Evolutionary conservation across 768 basidiomycete genomes (phyloP), one percentile per base, ranked within the genome.

Genomic region (Tremella fuciformis): DNA sequence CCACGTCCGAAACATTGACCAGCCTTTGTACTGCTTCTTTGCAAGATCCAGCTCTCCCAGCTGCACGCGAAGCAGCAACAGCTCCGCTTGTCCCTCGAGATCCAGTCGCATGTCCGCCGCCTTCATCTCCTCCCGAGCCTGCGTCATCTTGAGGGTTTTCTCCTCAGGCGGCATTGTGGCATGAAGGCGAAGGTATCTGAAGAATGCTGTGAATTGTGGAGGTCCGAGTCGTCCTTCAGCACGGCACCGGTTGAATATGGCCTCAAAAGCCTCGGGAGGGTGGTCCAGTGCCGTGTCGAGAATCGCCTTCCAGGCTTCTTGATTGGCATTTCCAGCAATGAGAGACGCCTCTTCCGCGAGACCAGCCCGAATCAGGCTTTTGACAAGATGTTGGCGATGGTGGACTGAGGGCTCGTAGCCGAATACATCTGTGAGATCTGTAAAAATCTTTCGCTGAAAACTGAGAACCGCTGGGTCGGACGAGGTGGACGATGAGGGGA

Each of bases 1-100:
- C 42, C 42, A 46, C 11, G 29, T 34, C 42, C 16, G 6, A 15
- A 18, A 46, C 9, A 21, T 16, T 1, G 50, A 26, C 55, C 57
- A 60, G 11, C 39, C 19, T 0, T 55, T 15, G 21, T 60, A 50
- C 15, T 59, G 50, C 29, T 47, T 44, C 22, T 53, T 55, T 4
- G 63, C 66, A 26, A 56, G 22, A 4, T 53, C 63, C 8, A 64
- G 22, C n/a, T 68, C 60, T 0, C 61, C 60, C 0, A 68, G 40
- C 0, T 48, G 16, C 18, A 68, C 25, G 24, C 64, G 55, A 22
- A 68, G 16, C 15, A 53, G 42, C 26, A 63, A 50, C 21, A 68
- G 42, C 52, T 68, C 66, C 1, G 59, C 57, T 52, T 57, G 48
- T 3, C 58, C 58, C 13, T 53, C 34, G 1, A 3, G 18, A 21